These are phyloP conservation scores for Penicillium sp. DNA, from an alignment of 2,329 filamentous ascomycete genomes.

Conservation along the genomic window DNA sequence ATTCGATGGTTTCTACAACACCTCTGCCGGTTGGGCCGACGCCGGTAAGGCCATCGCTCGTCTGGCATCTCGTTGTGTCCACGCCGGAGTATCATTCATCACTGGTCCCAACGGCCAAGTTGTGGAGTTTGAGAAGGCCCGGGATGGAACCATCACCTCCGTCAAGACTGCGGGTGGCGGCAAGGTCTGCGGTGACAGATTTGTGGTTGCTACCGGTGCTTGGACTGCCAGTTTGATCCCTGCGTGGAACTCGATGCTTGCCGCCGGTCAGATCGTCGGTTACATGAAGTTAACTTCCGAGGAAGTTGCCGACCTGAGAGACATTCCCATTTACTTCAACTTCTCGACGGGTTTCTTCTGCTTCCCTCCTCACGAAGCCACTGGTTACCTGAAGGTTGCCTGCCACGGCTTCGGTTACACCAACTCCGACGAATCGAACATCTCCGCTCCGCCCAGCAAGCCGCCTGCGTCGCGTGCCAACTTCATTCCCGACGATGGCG, in stretches of 20 bases:
- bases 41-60: conserved; percentile 22
- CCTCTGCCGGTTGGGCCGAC: conserved; percentile 31
- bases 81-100: conserved; percentile 26
- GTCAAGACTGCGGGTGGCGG: conserved; percentile 51
- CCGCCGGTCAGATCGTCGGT: conserved; percentile 73
- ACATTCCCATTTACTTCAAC: conserved; percentile 61
- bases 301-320: conserved; percentile 62
- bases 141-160: conserved; percentile 51
- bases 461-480: conserved; percentile 26
- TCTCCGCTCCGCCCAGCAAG: conserved; percentile 22
- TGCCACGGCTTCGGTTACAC: conserved; percentile 65
- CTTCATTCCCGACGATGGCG: conserved; percentile 51
- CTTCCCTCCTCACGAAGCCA: conserved; percentile 43
- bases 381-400: conserved; percentile 58
- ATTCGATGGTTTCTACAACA: conserved; percentile 29
- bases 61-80: conserved; percentile 22
- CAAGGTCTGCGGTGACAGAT: conserved; percentile 61
- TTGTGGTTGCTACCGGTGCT: conserved; percentile 75
- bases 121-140: conserved; percentile 32
- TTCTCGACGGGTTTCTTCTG: conserved; percentile 47
- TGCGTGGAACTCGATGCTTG: conserved; percentile 67
- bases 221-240: conserved; percentile 77
- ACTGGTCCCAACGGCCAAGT: conserved; percentile 32
- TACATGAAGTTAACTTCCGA: conserved; percentile 69
- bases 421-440: conserved; percentile 14